These are phyloP conservation scores for Mycosphaerella arachidis DNA, from an alignment of 2,329 filamentous ascomycete genomes.

Conservation along the genomic window DNA sequence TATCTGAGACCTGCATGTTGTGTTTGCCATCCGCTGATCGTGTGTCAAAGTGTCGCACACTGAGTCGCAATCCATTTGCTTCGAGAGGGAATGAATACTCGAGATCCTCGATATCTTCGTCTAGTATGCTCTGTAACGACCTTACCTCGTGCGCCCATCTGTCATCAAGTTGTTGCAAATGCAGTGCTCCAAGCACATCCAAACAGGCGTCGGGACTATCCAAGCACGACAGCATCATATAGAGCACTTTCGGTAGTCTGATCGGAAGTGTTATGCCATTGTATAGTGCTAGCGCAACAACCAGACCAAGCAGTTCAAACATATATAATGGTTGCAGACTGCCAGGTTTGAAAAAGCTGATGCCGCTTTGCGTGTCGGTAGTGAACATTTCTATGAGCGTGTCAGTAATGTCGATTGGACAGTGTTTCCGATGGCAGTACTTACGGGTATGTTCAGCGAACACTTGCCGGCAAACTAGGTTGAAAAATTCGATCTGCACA, in stretches of 20 bases:
- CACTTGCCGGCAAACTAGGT: conserved; percentile 73
- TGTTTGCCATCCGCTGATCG: not conserved
- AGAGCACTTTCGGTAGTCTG: conserved; percentile 80
- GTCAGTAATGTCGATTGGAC: not conserved
- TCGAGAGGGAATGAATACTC: conserved; percentile 81
- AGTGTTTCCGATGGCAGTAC: conserved; percentile 11
- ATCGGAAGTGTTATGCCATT: conserved; percentile 89
- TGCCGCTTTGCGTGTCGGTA: conserved; percentile 67
- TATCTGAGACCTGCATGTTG: not conserved
- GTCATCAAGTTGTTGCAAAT: conserved; percentile 73
- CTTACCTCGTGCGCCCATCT: conserved; percentile 80
- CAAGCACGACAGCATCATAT: conserved; percentile 63
- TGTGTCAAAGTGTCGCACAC: conserved; percentile 32
- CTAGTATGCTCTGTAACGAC: conserved; percentile 66
- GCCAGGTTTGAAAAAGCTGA: conserved; percentile 83
- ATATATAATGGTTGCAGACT: conserved; percentile 82
- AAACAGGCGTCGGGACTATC: not conserved
- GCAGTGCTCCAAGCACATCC: not conserved
- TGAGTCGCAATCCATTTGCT: conserved; percentile 50
- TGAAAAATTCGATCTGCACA: conserved; percentile 95
- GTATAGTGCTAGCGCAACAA: conserved; percentile 87
- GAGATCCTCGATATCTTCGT: conserved; percentile 74
- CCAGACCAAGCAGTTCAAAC: conserved; percentile 79
- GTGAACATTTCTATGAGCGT: conserved; percentile 62
- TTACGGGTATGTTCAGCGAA: conserved; percentile 69